Evolutionary conservation across 1,284 basidiomycete species (phyloP).

Genomic region (Cystobasidiaceae sp.): DNA sequence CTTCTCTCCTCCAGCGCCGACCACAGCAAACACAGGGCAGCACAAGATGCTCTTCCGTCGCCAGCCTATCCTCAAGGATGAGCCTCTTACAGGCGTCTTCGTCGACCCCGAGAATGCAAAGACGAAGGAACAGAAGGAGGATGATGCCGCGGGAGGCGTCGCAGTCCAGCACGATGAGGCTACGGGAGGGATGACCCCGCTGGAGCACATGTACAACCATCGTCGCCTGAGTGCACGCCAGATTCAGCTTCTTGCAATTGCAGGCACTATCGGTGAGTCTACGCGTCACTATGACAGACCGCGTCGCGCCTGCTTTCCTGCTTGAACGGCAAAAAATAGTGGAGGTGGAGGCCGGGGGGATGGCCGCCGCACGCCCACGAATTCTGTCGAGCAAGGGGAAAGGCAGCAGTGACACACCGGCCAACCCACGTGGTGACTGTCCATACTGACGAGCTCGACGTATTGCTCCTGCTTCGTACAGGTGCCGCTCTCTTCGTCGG

Average conservation of each 20-base stretch:
- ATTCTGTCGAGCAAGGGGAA: not conserved
- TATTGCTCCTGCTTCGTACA: not conserved
- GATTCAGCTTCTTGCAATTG: conserved; percentile 29
- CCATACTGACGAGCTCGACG: not conserved
- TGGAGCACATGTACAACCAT: conserved; percentile 31
- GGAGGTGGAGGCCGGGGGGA: not conserved
- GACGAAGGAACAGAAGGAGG: too few species aligned
- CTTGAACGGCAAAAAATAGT: conserved; percentile 12
- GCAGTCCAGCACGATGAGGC: not conserved
- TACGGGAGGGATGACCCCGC: not conserved
- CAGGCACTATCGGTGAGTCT: conserved; percentile 27
- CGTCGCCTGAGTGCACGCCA: conserved; percentile 27
- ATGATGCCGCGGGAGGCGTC: not conserved
- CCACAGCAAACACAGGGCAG: too few species aligned
- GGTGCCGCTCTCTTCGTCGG: conserved; percentile 32
- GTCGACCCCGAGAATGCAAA: conserved; percentile 22
- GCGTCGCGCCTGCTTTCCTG: conserved; percentile 8
- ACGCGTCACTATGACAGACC: not conserved
- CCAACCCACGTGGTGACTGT: not conserved
- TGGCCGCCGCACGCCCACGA: not conserved
- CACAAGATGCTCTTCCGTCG: conserved; percentile 5
- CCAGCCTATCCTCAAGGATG: conserved; percentile 5
- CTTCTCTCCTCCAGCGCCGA: too few species aligned
- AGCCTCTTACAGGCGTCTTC: conserved; percentile 21
- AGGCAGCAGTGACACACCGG: not conserved